These are phyloP conservation scores for Hypoxylon subgilvum DNA, from an alignment of 495 filamentous ascomycete species.

Conservation along the genomic window DNA sequence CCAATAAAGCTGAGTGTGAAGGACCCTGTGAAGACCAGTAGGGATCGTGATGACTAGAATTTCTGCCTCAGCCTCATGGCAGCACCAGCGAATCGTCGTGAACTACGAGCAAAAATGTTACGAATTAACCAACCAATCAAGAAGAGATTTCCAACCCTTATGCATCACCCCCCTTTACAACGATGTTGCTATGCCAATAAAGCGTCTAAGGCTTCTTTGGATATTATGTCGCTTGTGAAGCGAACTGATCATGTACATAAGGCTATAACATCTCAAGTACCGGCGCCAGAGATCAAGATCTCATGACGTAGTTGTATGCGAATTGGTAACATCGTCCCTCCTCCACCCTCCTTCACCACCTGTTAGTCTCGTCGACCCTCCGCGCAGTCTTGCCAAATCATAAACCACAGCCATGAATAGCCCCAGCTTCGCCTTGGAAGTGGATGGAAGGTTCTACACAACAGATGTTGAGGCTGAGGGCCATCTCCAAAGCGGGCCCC, in stretches of 20 bases:
- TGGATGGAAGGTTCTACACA: conserved; percentile 7
- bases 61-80: too few species aligned
- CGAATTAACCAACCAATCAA: too few species aligned
- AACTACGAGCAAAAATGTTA: too few species aligned
- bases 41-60: too few species aligned
- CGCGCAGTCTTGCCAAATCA: conserved; percentile 4
- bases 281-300: conserved; percentile 29
- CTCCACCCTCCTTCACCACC: conserved; percentile 5
- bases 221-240: conserved; percentile 16
- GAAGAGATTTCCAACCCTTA: too few species aligned
- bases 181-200: too few species aligned
- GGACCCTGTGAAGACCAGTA: too few species aligned
- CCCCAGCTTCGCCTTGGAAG: conserved; percentile 4
- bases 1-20: too few species aligned
- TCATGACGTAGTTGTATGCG: conserved; percentile 30
- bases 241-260: conserved; percentile 6
- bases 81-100: too few species aligned
- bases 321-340: conserved; percentile 27
- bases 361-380: conserved; percentile 3
- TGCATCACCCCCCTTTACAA: too few species aligned
- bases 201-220: too few species aligned
- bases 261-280: conserved; percentile 31
- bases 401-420: conserved; percentile 16
- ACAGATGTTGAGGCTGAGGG: conserved; percentile 19
- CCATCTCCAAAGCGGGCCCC: too few species aligned